Conservation (phyloP, 2,329 filamentous ascomycete species). For the Aspergillus pseudoterreus region DNA sequence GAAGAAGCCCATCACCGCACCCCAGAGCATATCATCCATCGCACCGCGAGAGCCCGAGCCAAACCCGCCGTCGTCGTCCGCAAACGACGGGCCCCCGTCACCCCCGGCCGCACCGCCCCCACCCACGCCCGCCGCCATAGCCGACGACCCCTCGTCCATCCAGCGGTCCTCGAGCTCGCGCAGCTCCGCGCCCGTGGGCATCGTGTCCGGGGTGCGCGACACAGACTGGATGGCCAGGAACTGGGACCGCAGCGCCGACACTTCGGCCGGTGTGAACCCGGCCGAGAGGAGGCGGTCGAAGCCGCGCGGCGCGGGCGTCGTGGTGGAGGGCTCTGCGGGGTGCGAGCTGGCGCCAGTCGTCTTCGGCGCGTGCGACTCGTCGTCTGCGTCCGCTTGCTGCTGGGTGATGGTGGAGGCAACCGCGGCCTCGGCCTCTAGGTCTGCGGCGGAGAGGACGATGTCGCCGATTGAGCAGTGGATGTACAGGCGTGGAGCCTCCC, state of each 20-base stretch:
- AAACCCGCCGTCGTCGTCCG: constrained; percentile 41
- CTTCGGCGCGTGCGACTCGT: neutral
- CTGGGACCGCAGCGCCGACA: constrained; percentile 79
- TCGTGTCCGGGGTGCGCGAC: constrained; percentile 80
- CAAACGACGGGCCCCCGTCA: constrained; percentile 25
- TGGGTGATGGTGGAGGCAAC: constrained; percentile 27
- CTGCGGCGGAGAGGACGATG: constrained; percentile 62
- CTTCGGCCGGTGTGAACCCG: constrained; percentile 78
- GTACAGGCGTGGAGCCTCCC: constrained; percentile 62
- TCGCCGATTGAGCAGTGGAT: constrained; percentile 90
- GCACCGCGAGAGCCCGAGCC: constrained; percentile 48
- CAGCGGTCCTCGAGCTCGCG: constrained; percentile 81
- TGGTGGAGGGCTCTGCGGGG: constrained; percentile 26
- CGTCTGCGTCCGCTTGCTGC: constrained; percentile 5
- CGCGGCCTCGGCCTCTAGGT: constrained; percentile 65
- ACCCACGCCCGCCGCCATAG: constrained; percentile 42
- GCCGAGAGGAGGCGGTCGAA: constrained; percentile 82
- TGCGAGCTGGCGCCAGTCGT: constrained; percentile 3
- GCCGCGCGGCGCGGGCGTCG: constrained; percentile 63
- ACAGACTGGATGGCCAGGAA: constrained; percentile 81
- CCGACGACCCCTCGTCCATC: constrained; percentile 65
- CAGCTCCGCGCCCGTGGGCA: constrained; percentile 74
- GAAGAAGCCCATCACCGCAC: constrained; percentile 88
- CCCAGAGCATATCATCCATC: constrained; percentile 81
- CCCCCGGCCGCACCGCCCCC: constrained; percentile 35